Evolutionary conservation across 176 grass and related monocot species (phyloP).

Genomic region (Oryza meyeriana): DNA sequence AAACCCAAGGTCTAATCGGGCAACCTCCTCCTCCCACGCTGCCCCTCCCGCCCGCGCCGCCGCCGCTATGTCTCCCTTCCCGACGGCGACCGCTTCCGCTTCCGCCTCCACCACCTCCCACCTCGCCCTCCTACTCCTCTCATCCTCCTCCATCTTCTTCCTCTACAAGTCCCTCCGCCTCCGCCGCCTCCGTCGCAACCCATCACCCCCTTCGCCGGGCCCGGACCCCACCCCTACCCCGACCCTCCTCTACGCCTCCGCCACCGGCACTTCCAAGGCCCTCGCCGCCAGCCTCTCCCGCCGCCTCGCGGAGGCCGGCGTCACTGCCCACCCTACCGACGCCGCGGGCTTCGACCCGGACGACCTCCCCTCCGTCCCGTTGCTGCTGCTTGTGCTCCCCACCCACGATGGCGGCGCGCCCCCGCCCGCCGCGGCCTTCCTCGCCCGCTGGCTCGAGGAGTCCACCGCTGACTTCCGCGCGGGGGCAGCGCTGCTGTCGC

Average conservation of each 20-base stretch:
- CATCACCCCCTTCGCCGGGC: not conserved
- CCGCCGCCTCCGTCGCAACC: conserved; percentile 42
- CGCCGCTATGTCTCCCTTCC: conserved; percentile 31
- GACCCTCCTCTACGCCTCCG: conserved; percentile 68
- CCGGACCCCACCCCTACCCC: not conserved
- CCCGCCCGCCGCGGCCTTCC: conserved; percentile 50
- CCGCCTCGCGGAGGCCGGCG: conserved; percentile 29
- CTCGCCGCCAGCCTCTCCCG: conserved; percentile 52
- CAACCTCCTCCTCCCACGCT: not conserved
- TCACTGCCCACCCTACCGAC: conserved; percentile 42
- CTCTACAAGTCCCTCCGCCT: conserved; percentile 68
- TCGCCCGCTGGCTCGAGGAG: conserved; percentile 63
- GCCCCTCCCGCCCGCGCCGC: conserved; percentile 4
- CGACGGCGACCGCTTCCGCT: conserved; percentile 7
- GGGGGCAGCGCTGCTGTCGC: conserved; percentile 62
- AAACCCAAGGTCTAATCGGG: conserved; percentile 36
- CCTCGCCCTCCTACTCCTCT: conserved; percentile 66
- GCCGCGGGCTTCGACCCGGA: conserved; percentile 64
- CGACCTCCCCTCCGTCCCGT: conserved; percentile 51
- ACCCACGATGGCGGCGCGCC: conserved; percentile 71
- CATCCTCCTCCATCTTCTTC: conserved; percentile 66
- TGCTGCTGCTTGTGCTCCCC: conserved; percentile 61
- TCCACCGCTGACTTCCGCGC: conserved; percentile 65
- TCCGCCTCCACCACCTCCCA: conserved; percentile 38
- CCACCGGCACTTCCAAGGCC: conserved; percentile 66